Conservation (phyloP, 2,329 filamentous ascomycete genomes). For the Thyridium curvatum region DNA sequence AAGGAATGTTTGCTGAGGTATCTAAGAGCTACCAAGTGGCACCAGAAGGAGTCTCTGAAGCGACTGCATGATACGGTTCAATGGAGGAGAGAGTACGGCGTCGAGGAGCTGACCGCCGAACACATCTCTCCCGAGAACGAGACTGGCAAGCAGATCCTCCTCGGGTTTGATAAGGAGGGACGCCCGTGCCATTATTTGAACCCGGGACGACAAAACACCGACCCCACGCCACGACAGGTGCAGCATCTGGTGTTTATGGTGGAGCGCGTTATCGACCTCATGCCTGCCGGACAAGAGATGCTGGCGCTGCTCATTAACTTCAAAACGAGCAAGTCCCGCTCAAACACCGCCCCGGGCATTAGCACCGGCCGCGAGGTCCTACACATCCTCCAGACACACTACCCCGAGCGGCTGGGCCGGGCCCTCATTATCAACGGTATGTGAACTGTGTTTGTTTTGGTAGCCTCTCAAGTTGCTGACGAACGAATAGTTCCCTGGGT, state of each 20-base stretch:
- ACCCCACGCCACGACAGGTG: conserved; percentile 76
- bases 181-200: conserved; percentile 89
- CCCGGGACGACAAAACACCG: conserved; percentile 88
- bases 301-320: conserved; percentile 88
- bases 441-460: conserved; percentile 17
- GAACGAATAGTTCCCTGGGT: conserved; percentile 70
- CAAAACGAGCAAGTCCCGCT: conserved; percentile 67
- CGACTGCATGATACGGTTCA: conserved; percentile 75
- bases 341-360: conserved; percentile 67
- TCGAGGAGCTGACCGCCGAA: conserved; percentile 72
- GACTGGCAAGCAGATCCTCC: conserved; percentile 88
- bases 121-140: conserved; percentile 92
- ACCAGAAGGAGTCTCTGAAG: conserved; percentile 65
- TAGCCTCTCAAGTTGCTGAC: neutral
- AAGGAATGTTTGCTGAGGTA: conserved; percentile 89
- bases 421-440: conserved; percentile 84
- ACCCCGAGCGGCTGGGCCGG: conserved; percentile 84
- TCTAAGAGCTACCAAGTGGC: conserved; percentile 90
- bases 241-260: conserved; percentile 96
- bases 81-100: conserved; percentile 88
- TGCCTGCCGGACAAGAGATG: conserved; percentile 81
- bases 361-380: conserved; percentile 77
- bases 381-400: conserved; percentile 88
- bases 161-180: conserved; percentile 80
- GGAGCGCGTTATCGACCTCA: conserved; percentile 80